These are phyloP conservation scores for Casuarina glauca DNA, from an alignment of 306 rosid species.

Conservation along the genomic window DNA sequence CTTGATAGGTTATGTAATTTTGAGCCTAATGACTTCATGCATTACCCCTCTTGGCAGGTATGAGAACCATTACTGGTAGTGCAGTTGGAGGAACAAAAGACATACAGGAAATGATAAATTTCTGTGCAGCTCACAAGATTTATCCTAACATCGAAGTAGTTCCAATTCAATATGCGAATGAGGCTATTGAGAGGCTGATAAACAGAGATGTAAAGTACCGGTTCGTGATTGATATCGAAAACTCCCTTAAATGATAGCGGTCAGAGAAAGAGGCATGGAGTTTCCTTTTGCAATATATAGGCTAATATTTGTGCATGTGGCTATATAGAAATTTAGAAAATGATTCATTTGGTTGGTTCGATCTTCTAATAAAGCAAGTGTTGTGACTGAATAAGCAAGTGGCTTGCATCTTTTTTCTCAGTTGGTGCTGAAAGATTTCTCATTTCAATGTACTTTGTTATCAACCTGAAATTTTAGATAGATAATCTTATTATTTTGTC, in stretches of 20 bases:
- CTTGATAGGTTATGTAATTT: no score
- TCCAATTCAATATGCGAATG: conserved; percentile 70
- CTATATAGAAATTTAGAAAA: neutral
- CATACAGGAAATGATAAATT: conserved; percentile 67
- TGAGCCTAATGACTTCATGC: neutral
- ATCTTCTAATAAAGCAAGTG: neutral
- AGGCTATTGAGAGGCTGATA: conserved; percentile 70
- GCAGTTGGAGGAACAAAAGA: conserved; percentile 61
- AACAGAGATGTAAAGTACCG: conserved; percentile 70
- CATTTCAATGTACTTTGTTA: neutral
- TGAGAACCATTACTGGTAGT: conserved; percentile 63
- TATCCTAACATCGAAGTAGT: conserved; percentile 70
- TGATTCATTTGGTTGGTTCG: neutral
- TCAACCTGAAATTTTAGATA: neutral
- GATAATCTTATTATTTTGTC: neutral
- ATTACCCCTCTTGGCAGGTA: conserved; percentile 41
- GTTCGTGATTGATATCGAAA: conserved; percentile 74
- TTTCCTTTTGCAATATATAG: neutral
- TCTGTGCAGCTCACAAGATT: conserved; percentile 61
- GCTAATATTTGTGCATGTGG: neutral
- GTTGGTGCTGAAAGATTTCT: neutral
- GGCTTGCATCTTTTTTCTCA: neutral
- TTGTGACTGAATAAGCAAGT: neutral
- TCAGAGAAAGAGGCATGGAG: neutral
- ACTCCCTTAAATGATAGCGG: conserved; percentile 47